Conservation (phyloP, 108 stramenopile genomes). For the Schizochytrium sp. region DNA sequence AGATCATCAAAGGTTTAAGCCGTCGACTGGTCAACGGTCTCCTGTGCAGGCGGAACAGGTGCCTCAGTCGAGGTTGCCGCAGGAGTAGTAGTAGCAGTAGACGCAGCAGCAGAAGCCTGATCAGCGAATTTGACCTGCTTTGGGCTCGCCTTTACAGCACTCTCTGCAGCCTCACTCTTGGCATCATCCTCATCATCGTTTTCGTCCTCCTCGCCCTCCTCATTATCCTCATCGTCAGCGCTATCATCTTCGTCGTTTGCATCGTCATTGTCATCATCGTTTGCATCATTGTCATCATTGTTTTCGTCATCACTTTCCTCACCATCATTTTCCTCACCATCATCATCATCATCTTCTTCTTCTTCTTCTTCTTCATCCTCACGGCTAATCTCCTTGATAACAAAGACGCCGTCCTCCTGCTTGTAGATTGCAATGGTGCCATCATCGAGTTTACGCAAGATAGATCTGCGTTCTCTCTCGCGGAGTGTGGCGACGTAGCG, state of each 20-base stretch:
- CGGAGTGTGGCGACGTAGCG: constrained; percentile 72
- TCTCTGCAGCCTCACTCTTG: no score
- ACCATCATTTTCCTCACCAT: constrained; percentile 62
- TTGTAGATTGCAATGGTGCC: constrained; percentile 62
- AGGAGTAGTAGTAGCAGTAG: no score
- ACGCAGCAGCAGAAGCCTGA: no score
- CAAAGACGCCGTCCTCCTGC: constrained; percentile 27
- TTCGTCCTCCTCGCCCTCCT: constrained; percentile 73
- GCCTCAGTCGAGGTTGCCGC: no score
- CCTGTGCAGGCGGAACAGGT: no score
- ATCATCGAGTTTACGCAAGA: constrained; percentile 78
- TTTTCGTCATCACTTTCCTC: constrained; percentile 62
- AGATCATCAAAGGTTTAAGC: no score
- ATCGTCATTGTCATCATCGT: constrained; percentile 65
- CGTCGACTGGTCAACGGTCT: no score
- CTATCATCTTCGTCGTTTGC: neutral
- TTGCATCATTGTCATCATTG: constrained; percentile 49
- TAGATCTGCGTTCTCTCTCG: constrained; percentile 76
- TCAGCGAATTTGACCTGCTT: no score
- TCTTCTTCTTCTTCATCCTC: constrained; percentile 61
- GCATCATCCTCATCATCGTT: neutral
- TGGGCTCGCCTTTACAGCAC: no score
- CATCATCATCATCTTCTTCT: constrained; percentile 48
- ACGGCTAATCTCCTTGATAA: constrained; percentile 55
- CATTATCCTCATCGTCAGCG: neutral